Base-by-base conservation (phyloP, 768 basidiomycete genomes). In the Cystofilobasidium macerans region DNA sequence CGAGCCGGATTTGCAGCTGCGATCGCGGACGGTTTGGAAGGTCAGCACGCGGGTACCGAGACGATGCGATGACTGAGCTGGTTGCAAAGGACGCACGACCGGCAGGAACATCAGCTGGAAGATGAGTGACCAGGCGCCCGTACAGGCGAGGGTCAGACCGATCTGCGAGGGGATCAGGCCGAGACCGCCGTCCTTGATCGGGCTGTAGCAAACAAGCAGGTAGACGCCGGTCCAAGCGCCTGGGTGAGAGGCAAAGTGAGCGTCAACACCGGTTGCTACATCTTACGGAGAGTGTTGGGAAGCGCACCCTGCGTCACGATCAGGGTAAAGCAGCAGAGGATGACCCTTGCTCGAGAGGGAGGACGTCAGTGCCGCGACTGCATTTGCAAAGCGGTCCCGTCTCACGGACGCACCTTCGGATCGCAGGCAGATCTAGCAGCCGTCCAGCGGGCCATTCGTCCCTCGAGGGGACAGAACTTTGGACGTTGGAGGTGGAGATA, bases 1-100 rank as follows among this genome's bases (percentile, higher is more conserved):
- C 65, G 58, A 60, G 58, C 9, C 26, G 22, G 24, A 51, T 18
- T 61, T 66, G 65, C 3, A 64, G 42, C 61, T 62, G 36, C 14
- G 14, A 20, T 32, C 8, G 38, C 18, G 36, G n/a, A 32, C n/a
- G 24, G 4, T 20, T 28, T n/a, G 28, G 48, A 53, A 8, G 60
- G 9, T 14, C 32, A 32, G 40, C 8, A 40, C 8, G 16, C 38
- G 38, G 16, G 38, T 40, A 16, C 38, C 18, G 58, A 28, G n/a
- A 9, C 8, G 3, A 12, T 20, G 22, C 2, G 16, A 13, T 45
- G 40, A 32, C 4, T n/a, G 59, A 26, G 6, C 38, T 11, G 40
- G 38, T 43, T 3, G 18, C n/a, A 28, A 40, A 47, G 28, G 42
- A 28, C 61, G 30, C 40, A 64, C 54, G 0, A 58, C 47, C 11